Evolutionary conservation across 2,329 filamentous ascomycete genomes (phyloP).

Genomic region (Falciphora oryzae): DNA sequence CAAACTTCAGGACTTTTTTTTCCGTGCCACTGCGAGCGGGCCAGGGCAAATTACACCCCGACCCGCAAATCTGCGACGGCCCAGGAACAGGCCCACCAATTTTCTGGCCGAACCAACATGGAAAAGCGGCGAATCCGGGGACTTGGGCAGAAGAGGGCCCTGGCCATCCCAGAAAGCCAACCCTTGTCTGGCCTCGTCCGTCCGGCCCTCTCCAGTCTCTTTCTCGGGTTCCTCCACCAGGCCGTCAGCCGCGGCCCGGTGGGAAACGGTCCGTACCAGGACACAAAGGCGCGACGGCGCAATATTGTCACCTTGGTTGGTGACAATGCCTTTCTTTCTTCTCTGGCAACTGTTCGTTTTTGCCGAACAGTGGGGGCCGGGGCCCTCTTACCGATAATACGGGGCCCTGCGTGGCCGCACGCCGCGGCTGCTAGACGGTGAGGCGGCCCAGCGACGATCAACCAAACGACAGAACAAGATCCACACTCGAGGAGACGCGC

Average conservation of each 20-base stretch:
- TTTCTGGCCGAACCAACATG: not conserved
- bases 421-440: too few relatives aligned
- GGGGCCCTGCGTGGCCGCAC: too few relatives aligned
- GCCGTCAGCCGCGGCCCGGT: not conserved
- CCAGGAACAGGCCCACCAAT: not conserved
- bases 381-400: too few relatives aligned
- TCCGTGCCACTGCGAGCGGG: not conserved
- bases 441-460: too few relatives aligned
- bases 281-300: too few relatives aligned
- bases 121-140: not conserved
- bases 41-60: not conserved
- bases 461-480: not conserved
- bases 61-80: not conserved
- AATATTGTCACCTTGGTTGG: too few relatives aligned
- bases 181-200: not conserved
- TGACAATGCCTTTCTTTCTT: too few relatives aligned
- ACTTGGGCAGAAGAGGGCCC: not conserved
- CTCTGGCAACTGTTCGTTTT: too few relatives aligned
- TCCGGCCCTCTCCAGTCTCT: not conserved
- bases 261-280: not conserved
- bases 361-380: too few relatives aligned
- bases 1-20: not conserved
- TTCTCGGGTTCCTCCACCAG: not conserved
- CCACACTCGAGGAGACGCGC: not conserved
- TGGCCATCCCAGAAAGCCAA: not conserved